Conservation (phyloP, 2,329 filamentous ascomycete genomes). For the Onygena corvina region DNA sequence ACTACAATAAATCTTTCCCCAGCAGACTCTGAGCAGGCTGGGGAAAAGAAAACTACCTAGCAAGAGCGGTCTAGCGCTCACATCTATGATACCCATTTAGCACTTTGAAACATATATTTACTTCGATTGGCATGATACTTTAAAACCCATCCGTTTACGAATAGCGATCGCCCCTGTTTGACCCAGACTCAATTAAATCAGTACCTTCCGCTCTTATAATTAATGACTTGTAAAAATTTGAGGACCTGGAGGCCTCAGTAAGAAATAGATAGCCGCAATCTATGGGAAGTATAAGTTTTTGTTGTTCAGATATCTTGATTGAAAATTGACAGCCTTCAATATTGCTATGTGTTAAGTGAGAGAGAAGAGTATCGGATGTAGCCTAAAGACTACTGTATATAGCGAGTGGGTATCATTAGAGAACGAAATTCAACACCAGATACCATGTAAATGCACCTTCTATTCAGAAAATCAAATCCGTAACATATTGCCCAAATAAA, state of each 20-base stretch:
- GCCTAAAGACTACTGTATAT: no score
- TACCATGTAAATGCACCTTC: not conserved
- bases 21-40: not conserved
- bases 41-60: not conserved
- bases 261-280: not conserved
- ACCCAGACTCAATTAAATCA: not conserved
- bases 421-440: not conserved
- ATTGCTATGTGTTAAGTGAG: no score
- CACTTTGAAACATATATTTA: not conserved
- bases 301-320: no score
- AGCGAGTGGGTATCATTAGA: not conserved
- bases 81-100: slow-evolving; percentile 8
- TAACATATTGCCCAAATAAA: no score
- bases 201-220: no score
- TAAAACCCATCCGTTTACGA: not conserved
- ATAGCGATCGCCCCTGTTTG: not conserved
- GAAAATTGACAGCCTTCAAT: no score
- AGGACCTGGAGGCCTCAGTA: no score
- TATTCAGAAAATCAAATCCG: slow-evolving; percentile 22
- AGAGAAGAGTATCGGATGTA: no score
- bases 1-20: slow-evolving; percentile 16
- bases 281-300: no score
- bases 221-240: no score
- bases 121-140: not conserved
- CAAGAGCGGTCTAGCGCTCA: not conserved